Base-by-base conservation (phyloP, 2,329 filamentous ascomycete genomes). In the Diaporthe aspalathi region DNA sequence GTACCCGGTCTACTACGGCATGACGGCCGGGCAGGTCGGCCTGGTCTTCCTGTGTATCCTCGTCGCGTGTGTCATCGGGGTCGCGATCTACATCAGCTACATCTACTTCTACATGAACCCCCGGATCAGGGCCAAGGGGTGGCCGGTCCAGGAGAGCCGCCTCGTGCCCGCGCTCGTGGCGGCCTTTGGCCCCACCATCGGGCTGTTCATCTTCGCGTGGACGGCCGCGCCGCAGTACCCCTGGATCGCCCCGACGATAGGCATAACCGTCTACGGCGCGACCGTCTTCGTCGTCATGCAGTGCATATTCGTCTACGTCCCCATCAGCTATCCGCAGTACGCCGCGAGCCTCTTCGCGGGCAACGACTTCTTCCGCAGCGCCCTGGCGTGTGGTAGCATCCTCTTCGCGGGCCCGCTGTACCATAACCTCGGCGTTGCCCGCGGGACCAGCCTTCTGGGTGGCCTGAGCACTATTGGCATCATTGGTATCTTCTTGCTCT, bases 171-270 rank as follows among this genome's bases (percentile, higher is more conserved):
- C 88, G 2, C 81, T 91, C 3, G 79, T 82, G 2, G 86, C 85
- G 1, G 80, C 84, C 49, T 82, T 90, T 72, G 85, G 85, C 1
- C 85, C 88, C 0, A 86, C 88, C 0, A 83, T 88, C 29, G 88
- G 89, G n/a, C 82, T 91, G 16, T 91, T 91, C 82, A 77, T 90
- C 70, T 90, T 88, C 75, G 87, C 85, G 40, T 90, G 88, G 88
- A 89, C 88, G 0, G 83, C 86, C 22, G 81, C 82, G n/a, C 79
- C 82, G 0, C 79, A 80, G 3, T 82, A 89, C 62, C 86, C 86
- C 72, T 90, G 87, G 84, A 86, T 87, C 69, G 87, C 83, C 2
- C 86, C 86, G 5, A 87, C 86, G 11, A 84, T 89, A n/a, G 88
- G 88, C 72, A 88, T 90, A 76, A 84, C 82, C 49, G 80, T 90